Percentiles rank a stretch among this genome's conserved stretches.
These are phyloP conservation scores for Tylopilus cervinicoccineus DNA, from an alignment of 768 basidiomycete genomes.

Conservation along the genomic window DNA sequence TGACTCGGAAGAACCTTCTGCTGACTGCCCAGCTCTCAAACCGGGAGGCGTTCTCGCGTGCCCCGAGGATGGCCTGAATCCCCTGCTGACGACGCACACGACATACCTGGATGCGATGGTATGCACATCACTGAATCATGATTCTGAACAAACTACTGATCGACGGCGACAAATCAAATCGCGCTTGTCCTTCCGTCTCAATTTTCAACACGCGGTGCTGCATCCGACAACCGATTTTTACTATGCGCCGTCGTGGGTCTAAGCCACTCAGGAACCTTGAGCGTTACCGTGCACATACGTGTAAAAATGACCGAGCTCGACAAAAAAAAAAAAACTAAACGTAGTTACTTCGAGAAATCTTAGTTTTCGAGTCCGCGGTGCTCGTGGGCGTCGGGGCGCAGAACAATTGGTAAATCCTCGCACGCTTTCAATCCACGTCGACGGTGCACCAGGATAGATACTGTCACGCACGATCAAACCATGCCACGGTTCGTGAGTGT, in stretches of 20 bases:
- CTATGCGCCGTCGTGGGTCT: not conserved
- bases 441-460: slow-evolving; percentile 34
- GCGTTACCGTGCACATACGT: not conserved
- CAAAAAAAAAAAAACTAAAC: not conserved
- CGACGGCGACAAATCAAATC: too few species aligned
- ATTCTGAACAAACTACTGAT: too few species aligned
- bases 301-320: not conserved
- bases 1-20: not conserved
- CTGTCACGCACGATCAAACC: slow-evolving; percentile 16
- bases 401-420: too few species aligned
- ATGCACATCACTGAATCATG: too few species aligned
- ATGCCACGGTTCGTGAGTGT: slow-evolving; percentile 30
- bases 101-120: not conserved
- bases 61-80: too few species aligned
- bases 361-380: too few species aligned
- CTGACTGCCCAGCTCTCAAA: too few species aligned
- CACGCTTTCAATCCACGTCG: slow-evolving; percentile 39
- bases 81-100: not conserved
- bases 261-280: not conserved
- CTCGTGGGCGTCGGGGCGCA: too few species aligned
- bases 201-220: not conserved
- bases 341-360: not conserved
- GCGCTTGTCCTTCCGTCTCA: not conserved
- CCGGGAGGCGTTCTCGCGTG: too few species aligned
- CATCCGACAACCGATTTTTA: not conserved